Evolutionary conservation across 176 grass and related monocot genomes (phyloP), one percentile per base, ranked within the genome.

Genomic region (Aegilops speltoides): DNA sequence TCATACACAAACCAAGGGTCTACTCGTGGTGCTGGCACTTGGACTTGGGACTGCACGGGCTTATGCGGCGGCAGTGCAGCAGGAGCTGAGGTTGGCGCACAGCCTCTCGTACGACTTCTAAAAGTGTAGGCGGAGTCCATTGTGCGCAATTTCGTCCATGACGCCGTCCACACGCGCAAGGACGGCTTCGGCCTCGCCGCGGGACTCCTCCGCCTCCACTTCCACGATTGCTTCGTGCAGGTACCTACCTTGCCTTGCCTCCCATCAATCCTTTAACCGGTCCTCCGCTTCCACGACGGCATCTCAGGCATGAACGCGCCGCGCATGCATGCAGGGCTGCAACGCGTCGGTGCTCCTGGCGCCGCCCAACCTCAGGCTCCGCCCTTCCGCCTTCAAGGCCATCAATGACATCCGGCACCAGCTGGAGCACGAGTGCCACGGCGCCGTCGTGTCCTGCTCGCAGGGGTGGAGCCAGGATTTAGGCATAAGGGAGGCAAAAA

Each of bases 151-250:
- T 91, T 84, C 82, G 79, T 97, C 32, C 1, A 12, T 17, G 59
- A 82, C 0, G 85, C 89, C 3, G 73, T 95, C 70, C 65, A 36
- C 24, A 43, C 14, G 22, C 60, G 54, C 24, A 43, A 14, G 22
- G 46, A 97, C 83, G 22, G 29, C 29, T 31, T 83, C 14, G 91
- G 93, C 85, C 86, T 98, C 38, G 91, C 93, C 32, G 91, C 91
- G 0, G 95, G 56, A 17, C 92, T 97, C 24, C 81, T 94, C 8
- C 89, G 90, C 2, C 73, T 97, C 63, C 95, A 91, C 85, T 95
- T 92, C 87, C 92, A 94, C 32, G 95, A 95, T 83, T 97, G 95
- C 81, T 94, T 97, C 87, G 88, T 97, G 7, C 89, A 97, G 92
- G 92, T 14, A 14, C 0, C 0, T 46, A 1, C 13, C 3, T 48